Base-by-base conservation (phyloP, 208 protist species). In the Leishmania arabica region DNA sequence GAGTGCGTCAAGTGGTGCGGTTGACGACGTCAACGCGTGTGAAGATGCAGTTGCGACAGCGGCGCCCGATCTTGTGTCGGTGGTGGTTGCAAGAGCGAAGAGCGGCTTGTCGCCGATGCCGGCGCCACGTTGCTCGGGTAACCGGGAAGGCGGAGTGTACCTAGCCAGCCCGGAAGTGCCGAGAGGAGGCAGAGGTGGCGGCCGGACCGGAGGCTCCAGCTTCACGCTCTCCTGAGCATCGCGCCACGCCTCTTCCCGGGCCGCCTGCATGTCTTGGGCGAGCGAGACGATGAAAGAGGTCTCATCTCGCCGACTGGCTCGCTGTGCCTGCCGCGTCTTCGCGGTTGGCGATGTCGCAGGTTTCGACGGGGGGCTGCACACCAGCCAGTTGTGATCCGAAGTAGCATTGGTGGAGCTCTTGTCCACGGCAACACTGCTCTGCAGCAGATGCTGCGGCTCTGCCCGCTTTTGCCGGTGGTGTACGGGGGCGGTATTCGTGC, bases 201-300 rank as follows among this genome's bases (percentile, higher is more conserved):
- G 54, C 37, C 47, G 73, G 24, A 8, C 21, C 34, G 53, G 71
- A 34, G 42, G 47, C 71, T 40, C 71, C n/a, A 24, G 17, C 56
- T 66, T 62, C 47, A 79, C 60, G 1, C 31, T 47, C 1, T 24
- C 40, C 24, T 77, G 78, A 27, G 72, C 51, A n/a, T 60, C 77
- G 3, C 82, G 70, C 82, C 82, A 86, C 60, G 71, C 75, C 69
- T 68, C 78, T 24, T 84, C 84, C 27, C 51, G 68, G 7, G 77
- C 64, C 1, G 62, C 53, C 75, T 86, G 82, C 19, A 66, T 51
- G 51, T 65, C 49, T 69, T 75, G 64, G 4, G 82, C 82, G 3
- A 86, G 45, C 1, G 27, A 34, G 3, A 86, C 78, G 21, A 86
- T 73, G 13, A 27, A 49, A 3, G 11, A 37, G 17, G 78, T 79